Base-by-base conservation (phyloP, 371 early-diverging fungal genomes). In the Mortierella sp. region DNA sequence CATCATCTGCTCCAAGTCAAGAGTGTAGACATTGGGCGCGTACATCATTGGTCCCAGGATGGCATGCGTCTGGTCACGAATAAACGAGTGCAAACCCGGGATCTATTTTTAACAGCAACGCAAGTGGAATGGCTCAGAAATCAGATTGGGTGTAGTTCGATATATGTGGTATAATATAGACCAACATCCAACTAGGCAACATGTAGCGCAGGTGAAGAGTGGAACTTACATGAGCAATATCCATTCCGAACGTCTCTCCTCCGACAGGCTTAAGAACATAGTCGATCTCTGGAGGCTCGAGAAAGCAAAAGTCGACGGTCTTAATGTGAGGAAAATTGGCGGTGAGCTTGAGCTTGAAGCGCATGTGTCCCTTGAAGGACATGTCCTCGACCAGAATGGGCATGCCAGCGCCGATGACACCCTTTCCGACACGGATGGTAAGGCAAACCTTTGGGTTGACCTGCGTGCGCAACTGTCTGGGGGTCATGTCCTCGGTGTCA, bases 391-490 rank as follows among this genome's bases (percentile, higher is more conserved):
- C 90, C 31, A 95, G 81, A 27, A 99, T 89, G 2, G 99, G 97
- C 54, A 99, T 83, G 6, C 92, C 96, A 24, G 98, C 90, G 15
- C 95, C 93, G 24, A 95, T 83, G 43, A 93, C 80, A 4, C 96
- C 95, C 75, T 91, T 93, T 44, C 97, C 97, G 4, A 99, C 84
- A 9, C 95, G 89, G 47, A 97, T 93, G 1, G 90, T 90, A 39
- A 99, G 83, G 31, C 92, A 93, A n/a, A 99, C 91, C 76, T 94
- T 93, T n/a, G 98, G 96, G 78, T 95, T 96, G 42, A 90, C 86
- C 61, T 86, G 87, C 19, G 81, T 81, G 23, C 83, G 83, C 37
- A 88, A 70, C 70, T 92, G 83, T 49, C 79, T 76, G 8, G 81
- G 79, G 24, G 91, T 87, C 80, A 93, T 82, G 43, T 92, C 93